These are phyloP conservation scores for Holtermanniella nyarrowii DNA, from an alignment of 768 basidiomycete genomes.

Conservation along the genomic window DNA sequence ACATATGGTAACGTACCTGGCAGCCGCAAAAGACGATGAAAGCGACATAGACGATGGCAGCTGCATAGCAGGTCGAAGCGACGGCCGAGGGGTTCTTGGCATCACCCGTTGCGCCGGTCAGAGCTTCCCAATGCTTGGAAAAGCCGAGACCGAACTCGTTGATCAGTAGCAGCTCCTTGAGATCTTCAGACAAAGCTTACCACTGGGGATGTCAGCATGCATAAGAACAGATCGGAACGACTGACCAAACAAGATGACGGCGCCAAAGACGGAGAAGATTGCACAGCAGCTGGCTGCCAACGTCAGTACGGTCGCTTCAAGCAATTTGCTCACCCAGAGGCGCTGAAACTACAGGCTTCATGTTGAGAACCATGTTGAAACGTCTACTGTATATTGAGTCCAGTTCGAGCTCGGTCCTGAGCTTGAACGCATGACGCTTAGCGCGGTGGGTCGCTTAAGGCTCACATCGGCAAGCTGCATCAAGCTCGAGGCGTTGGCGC, in stretches of 20 bases:
- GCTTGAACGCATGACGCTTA: too few species aligned
- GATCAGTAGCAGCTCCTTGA: neutral
- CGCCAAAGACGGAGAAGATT: conserved; percentile 39
- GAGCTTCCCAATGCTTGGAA: conserved; percentile 38
- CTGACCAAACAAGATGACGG: conserved; percentile 39
- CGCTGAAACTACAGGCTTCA: conserved; percentile 36
- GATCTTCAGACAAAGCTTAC: too few species aligned
- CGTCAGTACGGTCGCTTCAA: neutral
- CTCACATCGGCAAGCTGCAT: too few species aligned
- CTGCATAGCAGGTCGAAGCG: conserved; percentile 41
- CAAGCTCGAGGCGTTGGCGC: neutral
- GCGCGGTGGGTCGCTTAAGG: too few species aligned
- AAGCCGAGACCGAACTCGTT: conserved; percentile 38
- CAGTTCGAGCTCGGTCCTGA: too few species aligned
- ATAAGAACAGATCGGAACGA: neutral
- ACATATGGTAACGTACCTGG: conserved; percentile 34
- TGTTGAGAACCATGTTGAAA: conserved; percentile 16
- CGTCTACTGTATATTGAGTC: too few species aligned
- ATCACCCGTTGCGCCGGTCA: conserved; percentile 41
- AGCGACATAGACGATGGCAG: conserved; percentile 41
- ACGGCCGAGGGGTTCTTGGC: conserved; percentile 40
- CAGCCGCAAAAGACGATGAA: conserved; percentile 41
- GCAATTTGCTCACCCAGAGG: conserved; percentile 26
- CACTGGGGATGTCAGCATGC: too few species aligned
- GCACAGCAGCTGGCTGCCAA: conserved; percentile 38